Evolutionary conservation across 495 filamentous ascomycete species (phyloP).

Genomic region (Penicillium verhagenii): DNA sequence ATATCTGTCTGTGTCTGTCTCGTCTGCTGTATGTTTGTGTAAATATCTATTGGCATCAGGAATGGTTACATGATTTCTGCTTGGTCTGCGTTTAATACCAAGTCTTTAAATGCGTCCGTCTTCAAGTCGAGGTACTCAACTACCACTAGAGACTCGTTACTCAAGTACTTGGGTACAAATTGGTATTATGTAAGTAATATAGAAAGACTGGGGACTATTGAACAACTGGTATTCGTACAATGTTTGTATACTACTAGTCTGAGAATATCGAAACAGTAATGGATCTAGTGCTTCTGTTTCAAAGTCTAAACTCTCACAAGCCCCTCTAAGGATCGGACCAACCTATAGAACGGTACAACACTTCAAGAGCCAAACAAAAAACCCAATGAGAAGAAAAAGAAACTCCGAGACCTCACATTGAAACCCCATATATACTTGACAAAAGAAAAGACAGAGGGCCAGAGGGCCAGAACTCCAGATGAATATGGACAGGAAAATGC

Average conservation of each 20-base stretch:
- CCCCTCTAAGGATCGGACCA: not conserved
- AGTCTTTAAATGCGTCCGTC: not conserved
- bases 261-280: not conserved
- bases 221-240: not conserved
- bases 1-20: conserved; percentile 24
- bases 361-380: not conserved
- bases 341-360: conserved; percentile 5
- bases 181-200: not conserved
- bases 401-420: conserved; percentile 16
- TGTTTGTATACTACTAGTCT: not conserved
- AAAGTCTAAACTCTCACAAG: not conserved
- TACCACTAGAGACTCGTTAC: too few relatives aligned
- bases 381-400: conserved; percentile 5
- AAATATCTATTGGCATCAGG: conserved; percentile 49
- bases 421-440: conserved; percentile 34
- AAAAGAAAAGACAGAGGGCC: conserved; percentile 23
- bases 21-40: conserved; percentile 35
- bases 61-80: conserved; percentile 34
- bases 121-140: not conserved
- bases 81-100: conserved; percentile 11
- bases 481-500: conserved; percentile 10
- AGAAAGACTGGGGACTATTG: not conserved
- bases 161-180: too few relatives aligned
- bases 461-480: conserved; percentile 13
- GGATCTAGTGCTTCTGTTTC: not conserved